phyloP scores from a whole-genome alignment of 2,329 filamentous ascomycete species.

The Calonectria pteridis region DNA sequence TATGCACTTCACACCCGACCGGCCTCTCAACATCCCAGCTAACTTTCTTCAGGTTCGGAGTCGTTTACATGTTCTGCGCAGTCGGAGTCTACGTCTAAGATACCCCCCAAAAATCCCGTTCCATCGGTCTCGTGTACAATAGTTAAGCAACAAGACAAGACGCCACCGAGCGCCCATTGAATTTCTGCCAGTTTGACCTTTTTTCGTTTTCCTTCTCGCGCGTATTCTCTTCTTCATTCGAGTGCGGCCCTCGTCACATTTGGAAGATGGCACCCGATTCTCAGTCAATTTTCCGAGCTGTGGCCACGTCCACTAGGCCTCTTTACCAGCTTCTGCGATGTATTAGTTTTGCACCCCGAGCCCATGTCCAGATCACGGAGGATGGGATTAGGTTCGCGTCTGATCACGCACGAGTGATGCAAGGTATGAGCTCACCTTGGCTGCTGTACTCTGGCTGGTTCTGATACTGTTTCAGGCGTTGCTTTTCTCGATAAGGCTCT shows the following conservation, averaged over 20 bases:
- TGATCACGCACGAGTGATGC: conserved; percentile 90
- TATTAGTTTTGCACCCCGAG: conserved; percentile 70
- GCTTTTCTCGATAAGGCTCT: conserved; percentile 90
- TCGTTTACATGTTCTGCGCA: conserved; percentile 98
- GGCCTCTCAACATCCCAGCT: conserved; percentile 29
- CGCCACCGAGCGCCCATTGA: conserved; percentile 45
- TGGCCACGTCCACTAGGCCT: conserved; percentile 82
- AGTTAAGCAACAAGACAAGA: conserved; percentile 52
- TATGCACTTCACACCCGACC: conserved; percentile 60
- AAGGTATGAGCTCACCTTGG: conserved; percentile 68
- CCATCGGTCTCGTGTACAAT: conserved; percentile 52
- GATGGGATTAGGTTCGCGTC: conserved; percentile 90
- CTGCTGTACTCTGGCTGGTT: not conserved
- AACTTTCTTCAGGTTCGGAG: conserved; percentile 76
- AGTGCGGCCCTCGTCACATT: conserved; percentile 3
- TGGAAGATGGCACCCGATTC: conserved; percentile 48
- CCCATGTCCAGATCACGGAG: conserved; percentile 80
- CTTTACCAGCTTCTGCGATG: conserved; percentile 73
- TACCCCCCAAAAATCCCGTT: conserved; percentile 54
- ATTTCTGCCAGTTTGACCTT: conserved; percentile 39
- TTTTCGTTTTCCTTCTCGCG: conserved; percentile 28
- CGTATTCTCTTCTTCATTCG: conserved; percentile 19
- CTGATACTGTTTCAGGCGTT: conserved; percentile 46
- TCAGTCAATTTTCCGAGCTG: conserved; percentile 76
- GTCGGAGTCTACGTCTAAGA: conserved; percentile 97